phyloP scores from a whole-genome alignment of 805 yeast genomes.

The Sugiyamaella valdiviana region DNA sequence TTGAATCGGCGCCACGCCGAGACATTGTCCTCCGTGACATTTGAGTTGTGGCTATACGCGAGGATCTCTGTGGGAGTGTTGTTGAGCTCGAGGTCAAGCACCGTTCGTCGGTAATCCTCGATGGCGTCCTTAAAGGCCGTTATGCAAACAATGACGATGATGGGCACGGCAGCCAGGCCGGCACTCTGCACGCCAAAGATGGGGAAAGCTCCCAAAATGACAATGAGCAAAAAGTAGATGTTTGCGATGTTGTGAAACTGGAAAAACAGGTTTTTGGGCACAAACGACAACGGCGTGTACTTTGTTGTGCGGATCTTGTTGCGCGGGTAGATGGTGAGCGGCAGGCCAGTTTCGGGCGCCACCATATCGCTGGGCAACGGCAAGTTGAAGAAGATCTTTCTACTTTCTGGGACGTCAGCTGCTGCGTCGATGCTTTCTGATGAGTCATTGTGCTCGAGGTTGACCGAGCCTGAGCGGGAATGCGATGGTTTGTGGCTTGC shows the following conservation, averaged over 20 bases:
- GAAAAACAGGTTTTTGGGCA: slow-evolving; percentile 74
- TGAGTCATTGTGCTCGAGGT: slow-evolving; percentile 4
- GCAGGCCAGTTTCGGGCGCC: slow-evolving; percentile 52
- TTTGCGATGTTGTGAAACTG: slow-evolving; percentile 92
- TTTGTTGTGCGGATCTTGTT: slow-evolving; percentile 95
- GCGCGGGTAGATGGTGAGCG: slow-evolving; percentile 60
- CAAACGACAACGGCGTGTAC: slow-evolving; percentile 83
- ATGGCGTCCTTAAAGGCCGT: slow-evolving; percentile 76
- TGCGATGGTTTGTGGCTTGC: neutral
- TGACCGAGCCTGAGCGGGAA: neutral
- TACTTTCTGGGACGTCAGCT: slow-evolving; percentile 7
- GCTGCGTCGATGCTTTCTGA: slow-evolving; percentile 6
- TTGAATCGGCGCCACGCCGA: slow-evolving; percentile 66
- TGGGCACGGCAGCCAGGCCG: slow-evolving; percentile 73
- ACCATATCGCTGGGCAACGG: slow-evolving; percentile 43
- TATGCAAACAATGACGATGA: slow-evolving; percentile 67
- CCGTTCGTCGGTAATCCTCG: slow-evolving; percentile 66
- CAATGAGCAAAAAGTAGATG: slow-evolving; percentile 73
- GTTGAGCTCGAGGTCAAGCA: slow-evolving; percentile 63
- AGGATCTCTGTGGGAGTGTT: slow-evolving; percentile 62
- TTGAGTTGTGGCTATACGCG: slow-evolving; percentile 50
- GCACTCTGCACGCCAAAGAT: slow-evolving; percentile 72
- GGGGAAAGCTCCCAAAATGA: slow-evolving; percentile 70
- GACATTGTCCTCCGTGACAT: slow-evolving; percentile 50
- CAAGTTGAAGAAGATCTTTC: slow-evolving; percentile 46